A percentile compares a stretch with the other conserved stretches of the same genome.
Evolutionary conservation across 805 yeast genomes (phyloP).

Genomic region (Candida boleticola): DNA sequence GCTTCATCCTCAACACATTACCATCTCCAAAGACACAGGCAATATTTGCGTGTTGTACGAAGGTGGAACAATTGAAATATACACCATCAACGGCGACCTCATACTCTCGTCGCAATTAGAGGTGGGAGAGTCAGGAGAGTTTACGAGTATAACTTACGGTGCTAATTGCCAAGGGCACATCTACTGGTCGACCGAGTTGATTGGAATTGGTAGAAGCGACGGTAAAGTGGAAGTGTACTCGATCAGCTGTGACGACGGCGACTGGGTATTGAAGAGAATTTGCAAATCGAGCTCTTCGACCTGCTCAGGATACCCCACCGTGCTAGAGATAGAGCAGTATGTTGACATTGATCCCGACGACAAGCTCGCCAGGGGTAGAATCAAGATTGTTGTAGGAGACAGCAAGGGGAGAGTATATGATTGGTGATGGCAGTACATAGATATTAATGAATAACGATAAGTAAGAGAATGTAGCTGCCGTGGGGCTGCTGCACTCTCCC

Average conservation of each 20-base stretch:
- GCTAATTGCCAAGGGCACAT: conserved; percentile 22
- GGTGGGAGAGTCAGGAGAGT: not conserved
- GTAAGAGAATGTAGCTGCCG: too few relatives aligned
- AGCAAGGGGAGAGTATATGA: conserved; percentile 48
- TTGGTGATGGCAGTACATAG: conserved; percentile 36
- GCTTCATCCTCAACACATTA: conserved; percentile 21
- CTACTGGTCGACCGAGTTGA: conserved; percentile 37
- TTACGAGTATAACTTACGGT: conserved; percentile 26
- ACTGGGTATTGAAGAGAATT: not conserved
- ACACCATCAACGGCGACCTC: conserved; percentile 54
- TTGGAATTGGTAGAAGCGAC: conserved; percentile 25
- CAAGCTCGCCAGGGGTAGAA: conserved; percentile 31
- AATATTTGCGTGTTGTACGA: conserved; percentile 40
- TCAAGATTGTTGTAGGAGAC: conserved; percentile 54
- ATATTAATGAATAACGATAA: not conserved
- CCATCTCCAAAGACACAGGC: conserved; percentile 58
- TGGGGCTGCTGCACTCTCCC: too few relatives aligned
- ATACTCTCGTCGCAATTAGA: conserved; percentile 14
- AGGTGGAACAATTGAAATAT: conserved; percentile 29
- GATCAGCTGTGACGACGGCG: conserved; percentile 10
- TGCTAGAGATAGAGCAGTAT: conserved; percentile 26
- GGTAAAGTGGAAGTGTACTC: conserved; percentile 19
- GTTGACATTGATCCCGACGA: conserved; percentile 33
- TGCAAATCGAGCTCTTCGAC: conserved; percentile 20
- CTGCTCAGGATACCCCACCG: conserved; percentile 22